These are phyloP conservation scores for Termitomyces sp. DNA, from an alignment of 768 basidiomycete species.

Conservation along the genomic window DNA sequence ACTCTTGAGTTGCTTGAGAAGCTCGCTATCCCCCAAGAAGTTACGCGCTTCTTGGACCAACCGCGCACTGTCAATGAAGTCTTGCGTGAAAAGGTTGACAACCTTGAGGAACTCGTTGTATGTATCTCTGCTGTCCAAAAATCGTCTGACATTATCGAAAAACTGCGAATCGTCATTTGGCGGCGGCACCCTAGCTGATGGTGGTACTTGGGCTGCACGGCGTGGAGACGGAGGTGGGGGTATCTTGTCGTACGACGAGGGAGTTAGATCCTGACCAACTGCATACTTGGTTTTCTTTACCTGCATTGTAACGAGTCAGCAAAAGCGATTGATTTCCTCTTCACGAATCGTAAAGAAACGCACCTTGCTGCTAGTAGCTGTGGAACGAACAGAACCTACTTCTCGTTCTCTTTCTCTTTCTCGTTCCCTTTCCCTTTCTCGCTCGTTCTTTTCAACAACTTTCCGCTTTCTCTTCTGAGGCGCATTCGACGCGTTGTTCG, in stretches of 20 bases:
- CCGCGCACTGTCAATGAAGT: conserved; percentile 82
- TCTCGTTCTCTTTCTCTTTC: conserved; percentile 12
- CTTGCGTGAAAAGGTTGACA: conserved; percentile 91
- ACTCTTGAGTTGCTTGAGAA: conserved; percentile 77
- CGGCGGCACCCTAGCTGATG: conserved; percentile 21
- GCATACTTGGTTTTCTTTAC: conserved; percentile 35
- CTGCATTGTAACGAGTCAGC: neutral
- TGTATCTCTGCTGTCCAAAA: conserved; percentile 66
- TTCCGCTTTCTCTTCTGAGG: conserved; percentile 73
- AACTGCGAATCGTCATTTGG: conserved; percentile 61
- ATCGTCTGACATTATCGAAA: conserved; percentile 85
- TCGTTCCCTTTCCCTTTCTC: conserved; percentile 24
- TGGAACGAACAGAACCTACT: conserved; percentile 25
- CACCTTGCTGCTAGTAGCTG: conserved; percentile 35
- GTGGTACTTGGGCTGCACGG: conserved; percentile 21
- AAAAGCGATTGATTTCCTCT: neutral
- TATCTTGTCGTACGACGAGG: conserved; percentile 33
- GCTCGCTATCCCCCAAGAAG: conserved; percentile 73
- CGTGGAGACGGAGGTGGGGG: conserved; percentile 25
- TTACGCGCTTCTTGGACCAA: conserved; percentile 76
- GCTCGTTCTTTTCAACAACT: conserved; percentile 40
- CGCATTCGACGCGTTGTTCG: conserved; percentile 31
- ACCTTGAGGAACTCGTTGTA: conserved; percentile 96
- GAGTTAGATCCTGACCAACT: conserved; percentile 32
- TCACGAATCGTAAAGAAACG: conserved; percentile 2